phyloP scores from a whole-genome alignment of 768 basidiomycete species.

The Lentinula guzmanii region DNA sequence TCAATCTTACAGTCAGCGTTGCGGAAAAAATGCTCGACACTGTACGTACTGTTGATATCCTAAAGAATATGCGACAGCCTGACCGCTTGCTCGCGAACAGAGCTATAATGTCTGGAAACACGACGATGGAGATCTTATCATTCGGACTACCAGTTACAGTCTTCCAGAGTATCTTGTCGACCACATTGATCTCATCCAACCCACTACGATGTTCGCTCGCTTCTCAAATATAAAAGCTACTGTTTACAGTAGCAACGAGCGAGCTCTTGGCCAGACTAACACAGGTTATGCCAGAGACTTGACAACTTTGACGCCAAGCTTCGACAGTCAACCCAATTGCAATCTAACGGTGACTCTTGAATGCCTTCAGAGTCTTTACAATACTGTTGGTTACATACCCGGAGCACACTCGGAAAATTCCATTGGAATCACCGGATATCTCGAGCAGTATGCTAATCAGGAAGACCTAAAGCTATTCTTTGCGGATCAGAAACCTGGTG shows the following conservation, averaged over 20 bases:
- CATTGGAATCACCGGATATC: constrained; percentile 51
- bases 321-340: constrained; percentile 34
- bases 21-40: constrained; percentile 70
- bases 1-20: constrained; percentile 48
- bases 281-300: neutral
- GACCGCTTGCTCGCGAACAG: constrained; percentile 22
- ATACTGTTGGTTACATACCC: constrained; percentile 39
- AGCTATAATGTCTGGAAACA: constrained; percentile 62
- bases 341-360: constrained; percentile 42
- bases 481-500: constrained; percentile 38
- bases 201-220: constrained; percentile 63
- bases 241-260: constrained; percentile 21
- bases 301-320: neutral
- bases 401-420: constrained; percentile 34
- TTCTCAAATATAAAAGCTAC: constrained; percentile 36
- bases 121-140: constrained; percentile 40
- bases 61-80: neutral
- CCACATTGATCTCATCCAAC: constrained; percentile 65
- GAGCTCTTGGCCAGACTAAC: constrained; percentile 5
- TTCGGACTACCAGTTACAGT: constrained; percentile 64
- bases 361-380: constrained; percentile 52
- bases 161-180: constrained; percentile 52
- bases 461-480: constrained; percentile 49
- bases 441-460: constrained; percentile 46
- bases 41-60: constrained; percentile 26